Evolutionary conservation across 2,329 filamentous ascomycete species (phyloP).

Genomic region (Penicillium psychrosexuale): DNA sequence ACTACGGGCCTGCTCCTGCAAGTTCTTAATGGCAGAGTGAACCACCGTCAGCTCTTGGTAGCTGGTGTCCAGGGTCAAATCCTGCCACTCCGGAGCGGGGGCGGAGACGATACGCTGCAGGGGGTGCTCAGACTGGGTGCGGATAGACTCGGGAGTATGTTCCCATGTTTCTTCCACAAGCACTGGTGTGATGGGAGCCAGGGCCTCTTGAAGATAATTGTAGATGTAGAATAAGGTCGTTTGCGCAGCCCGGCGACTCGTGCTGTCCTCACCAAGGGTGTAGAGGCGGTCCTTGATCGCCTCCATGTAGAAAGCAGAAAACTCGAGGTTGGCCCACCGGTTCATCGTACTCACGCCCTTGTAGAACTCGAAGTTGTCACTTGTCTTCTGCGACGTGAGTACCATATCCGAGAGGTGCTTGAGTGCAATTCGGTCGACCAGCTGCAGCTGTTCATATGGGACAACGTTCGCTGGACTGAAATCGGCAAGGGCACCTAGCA

Average conservation of each 20-base stretch:
- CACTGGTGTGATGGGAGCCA: conserved; percentile 76
- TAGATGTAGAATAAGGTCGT: conserved; percentile 62
- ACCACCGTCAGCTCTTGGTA: conserved; percentile 47
- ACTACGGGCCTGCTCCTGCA: conserved; percentile 68
- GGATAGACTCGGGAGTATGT: conserved; percentile 65
- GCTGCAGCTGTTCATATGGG: conserved; percentile 51
- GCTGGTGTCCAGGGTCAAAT: conserved; percentile 49
- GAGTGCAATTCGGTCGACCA: conserved; percentile 71
- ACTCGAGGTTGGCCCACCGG: conserved; percentile 74
- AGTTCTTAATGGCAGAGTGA: conserved; percentile 67
- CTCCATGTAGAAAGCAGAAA: conserved; percentile 94
- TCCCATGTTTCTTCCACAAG: conserved; percentile 88
- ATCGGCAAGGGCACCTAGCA: conserved; percentile 70
- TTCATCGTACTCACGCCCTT: conserved; percentile 71
- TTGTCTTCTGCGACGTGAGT: conserved; percentile 61
- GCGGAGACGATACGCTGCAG: conserved; percentile 39
- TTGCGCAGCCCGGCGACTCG: conserved; percentile 57
- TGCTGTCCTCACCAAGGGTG: conserved; percentile 68
- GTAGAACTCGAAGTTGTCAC: conserved; percentile 75
- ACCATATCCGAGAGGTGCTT: conserved; percentile 68
- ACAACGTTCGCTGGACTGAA: conserved; percentile 45
- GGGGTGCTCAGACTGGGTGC: conserved; percentile 47
- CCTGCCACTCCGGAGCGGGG: conserved; percentile 35
- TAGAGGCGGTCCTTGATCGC: conserved; percentile 89
- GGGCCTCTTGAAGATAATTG: conserved; percentile 69